A percentile compares a stretch with the other conserved stretches of the same genome.
Conservation (phyloP, 139 green algal species). For the Chlorella ohadii region DNA sequence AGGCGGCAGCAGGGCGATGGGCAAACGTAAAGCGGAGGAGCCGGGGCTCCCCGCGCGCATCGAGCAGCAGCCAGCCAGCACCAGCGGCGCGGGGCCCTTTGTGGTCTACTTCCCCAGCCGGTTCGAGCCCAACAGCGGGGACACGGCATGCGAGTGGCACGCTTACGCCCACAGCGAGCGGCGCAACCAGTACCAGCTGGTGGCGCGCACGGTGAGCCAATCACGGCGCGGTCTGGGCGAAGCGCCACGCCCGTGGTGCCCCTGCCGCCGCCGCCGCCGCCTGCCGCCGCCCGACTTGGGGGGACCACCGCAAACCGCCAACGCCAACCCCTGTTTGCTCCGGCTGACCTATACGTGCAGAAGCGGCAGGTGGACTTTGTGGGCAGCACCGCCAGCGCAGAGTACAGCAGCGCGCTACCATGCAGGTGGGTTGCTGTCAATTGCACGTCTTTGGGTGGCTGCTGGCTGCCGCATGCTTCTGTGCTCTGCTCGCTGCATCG, state of each 20-base stretch:
- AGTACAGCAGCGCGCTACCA: constrained; percentile 26
- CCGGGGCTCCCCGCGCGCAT: constrained; percentile 1
- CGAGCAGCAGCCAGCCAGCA: background rate
- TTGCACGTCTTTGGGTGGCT: too few species aligned
- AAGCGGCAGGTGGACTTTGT: constrained; percentile 41
- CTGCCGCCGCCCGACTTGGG: background rate
- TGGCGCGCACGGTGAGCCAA: constrained; percentile 42
- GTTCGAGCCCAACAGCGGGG: constrained; percentile 31
- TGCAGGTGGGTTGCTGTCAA: constrained; percentile 30
- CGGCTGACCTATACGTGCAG: background rate
- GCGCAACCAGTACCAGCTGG: constrained; percentile 44
- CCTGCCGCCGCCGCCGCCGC: background rate
- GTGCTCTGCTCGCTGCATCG: background rate
- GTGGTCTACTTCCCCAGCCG: constrained; percentile 45
- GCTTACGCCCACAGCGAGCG: constrained; percentile 35
- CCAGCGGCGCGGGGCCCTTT: constrained; percentile 13
- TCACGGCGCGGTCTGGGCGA: background rate
- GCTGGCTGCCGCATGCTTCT: too few species aligned
- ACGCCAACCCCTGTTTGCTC: background rate
- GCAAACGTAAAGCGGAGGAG: constrained; percentile 23
- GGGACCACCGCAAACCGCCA: background rate
- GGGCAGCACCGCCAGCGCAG: constrained; percentile 35
- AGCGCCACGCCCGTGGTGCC: background rate
- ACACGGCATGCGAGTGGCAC: constrained; percentile 30
- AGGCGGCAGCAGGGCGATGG: background rate